phyloP scores from a whole-genome alignment of 192 early-diverging fungal genomes.

The Chytriomyces sp. region DNA sequence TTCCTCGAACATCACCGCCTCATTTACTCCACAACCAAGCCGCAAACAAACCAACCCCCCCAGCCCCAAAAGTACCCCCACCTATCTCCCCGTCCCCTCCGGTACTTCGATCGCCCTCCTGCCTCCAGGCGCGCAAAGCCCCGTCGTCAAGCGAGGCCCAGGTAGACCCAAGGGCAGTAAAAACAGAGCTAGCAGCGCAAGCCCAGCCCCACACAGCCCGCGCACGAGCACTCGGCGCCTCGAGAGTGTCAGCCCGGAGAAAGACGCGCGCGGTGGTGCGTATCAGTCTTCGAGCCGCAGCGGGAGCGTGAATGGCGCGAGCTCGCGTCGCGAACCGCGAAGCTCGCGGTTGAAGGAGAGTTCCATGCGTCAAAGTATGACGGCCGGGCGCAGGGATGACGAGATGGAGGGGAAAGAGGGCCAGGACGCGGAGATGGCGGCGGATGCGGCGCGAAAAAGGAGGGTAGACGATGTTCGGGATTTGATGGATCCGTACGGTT shows the following conservation, averaged over 20 bases:
- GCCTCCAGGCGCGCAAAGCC: not conserved
- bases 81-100: not conserved
- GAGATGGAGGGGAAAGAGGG: too few relatives aligned
- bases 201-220: not conserved
- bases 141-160: slow-evolving; percentile 22
- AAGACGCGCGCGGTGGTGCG: too few relatives aligned
- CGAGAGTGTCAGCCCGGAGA: not conserved
- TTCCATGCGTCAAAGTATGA: too few relatives aligned
- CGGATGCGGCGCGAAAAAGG: not conserved
- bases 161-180: slow-evolving; percentile 30
- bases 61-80: not conserved
- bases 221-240: not conserved
- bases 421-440: too few relatives aligned
- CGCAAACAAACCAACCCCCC: not conserved
- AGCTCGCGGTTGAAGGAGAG: too few relatives aligned
- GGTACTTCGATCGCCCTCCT: not conserved
- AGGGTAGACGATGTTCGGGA: slow-evolving; percentile 17
- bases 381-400: too few relatives aligned
- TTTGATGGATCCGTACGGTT: slow-evolving; percentile 33
- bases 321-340: too few relatives aligned
- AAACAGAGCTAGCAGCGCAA: slow-evolving; percentile 9
- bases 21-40: not conserved
- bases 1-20: not conserved
- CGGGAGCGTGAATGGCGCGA: too few relatives aligned
- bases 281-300: too few relatives aligned